These are phyloP conservation scores for Paracoccidioides lutzii DNA, from an alignment of 2,329 filamentous ascomycete genomes.

Conservation along the genomic window DNA sequence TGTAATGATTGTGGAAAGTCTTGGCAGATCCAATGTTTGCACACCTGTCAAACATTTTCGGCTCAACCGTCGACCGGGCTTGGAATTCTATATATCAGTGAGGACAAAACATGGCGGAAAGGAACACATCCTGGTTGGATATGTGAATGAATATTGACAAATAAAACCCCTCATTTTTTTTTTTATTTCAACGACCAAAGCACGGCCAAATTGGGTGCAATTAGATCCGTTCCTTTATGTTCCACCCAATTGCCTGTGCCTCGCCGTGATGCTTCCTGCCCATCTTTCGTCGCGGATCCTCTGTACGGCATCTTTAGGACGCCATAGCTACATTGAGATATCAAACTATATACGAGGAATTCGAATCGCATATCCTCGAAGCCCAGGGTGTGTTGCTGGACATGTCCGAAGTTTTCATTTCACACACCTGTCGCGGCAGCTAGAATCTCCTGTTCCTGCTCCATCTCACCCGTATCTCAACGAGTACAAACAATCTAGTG, in stretches of 20 bases:
- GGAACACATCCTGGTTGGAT: no score
- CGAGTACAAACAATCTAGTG: conserved; percentile 36
- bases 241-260: neutral
- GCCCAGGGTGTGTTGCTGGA: conserved; percentile 4
- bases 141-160: neutral
- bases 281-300: neutral
- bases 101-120: neutral
- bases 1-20: neutral
- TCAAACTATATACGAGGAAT: conserved; percentile 24
- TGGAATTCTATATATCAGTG: neutral
- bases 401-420: conserved; percentile 3
- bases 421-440: conserved; percentile 12
- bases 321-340: conserved; percentile 26
- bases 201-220: neutral
- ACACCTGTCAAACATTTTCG: conserved; percentile 3
- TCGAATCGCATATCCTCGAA: neutral
- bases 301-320: conserved; percentile 15
- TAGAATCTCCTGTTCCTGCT: conserved; percentile 3
- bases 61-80: neutral
- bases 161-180: no score
- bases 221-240: neutral
- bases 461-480: conserved; percentile 22
- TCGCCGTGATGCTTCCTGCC: conserved; percentile 15
- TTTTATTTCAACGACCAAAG: neutral
- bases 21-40: conserved; percentile 2